Percentiles rank a stretch among this genome's conserved stretches.
Evolutionary conservation across 2,329 filamentous ascomycete genomes (phyloP).

Genomic region (Arthrobotrys iridis): DNA sequence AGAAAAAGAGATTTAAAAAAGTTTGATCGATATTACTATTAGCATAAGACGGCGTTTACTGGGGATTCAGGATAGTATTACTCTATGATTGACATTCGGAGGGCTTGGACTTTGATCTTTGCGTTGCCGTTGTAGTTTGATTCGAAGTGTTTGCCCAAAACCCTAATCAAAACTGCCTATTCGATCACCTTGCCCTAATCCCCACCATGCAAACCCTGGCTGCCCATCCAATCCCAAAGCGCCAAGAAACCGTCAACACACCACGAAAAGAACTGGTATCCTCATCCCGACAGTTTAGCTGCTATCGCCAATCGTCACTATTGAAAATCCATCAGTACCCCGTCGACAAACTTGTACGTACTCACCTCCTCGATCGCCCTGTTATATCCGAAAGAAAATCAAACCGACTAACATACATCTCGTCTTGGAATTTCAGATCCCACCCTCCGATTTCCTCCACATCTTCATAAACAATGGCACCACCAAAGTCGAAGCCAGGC

Average conservation of each 20-base stretch:
- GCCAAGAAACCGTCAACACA: conserved; percentile 51
- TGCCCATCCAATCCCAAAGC: neutral
- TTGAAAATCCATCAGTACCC: conserved; percentile 5
- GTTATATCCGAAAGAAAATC: neutral
- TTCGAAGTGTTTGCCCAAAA: conserved; percentile 40
- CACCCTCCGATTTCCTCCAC: neutral
- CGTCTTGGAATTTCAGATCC: conserved; percentile 1
- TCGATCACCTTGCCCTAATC: conserved; percentile 44
- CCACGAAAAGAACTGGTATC: conserved; percentile 33
- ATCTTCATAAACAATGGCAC: conserved; percentile 69
- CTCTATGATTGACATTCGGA: too few relatives aligned
- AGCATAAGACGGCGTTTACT: neutral
- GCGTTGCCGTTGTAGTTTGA: conserved; percentile 22
- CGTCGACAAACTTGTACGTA: conserved; percentile 52
- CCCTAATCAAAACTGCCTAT: conserved; percentile 49
- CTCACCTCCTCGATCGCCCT: neutral
- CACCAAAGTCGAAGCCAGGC: conserved; percentile 71
- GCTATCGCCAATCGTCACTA: conserved; percentile 40
- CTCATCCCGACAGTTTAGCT: neutral
- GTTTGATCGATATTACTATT: neutral
- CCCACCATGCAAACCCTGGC: conserved; percentile 35
- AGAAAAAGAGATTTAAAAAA: conserved; percentile 29
- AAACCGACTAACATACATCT: conserved; percentile 12
- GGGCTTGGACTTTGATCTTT: neutral
- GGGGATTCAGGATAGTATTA: neutral